phyloP scores from a whole-genome alignment of 352 stramenopile genomes.

The Pythium pyrilobum region DNA sequence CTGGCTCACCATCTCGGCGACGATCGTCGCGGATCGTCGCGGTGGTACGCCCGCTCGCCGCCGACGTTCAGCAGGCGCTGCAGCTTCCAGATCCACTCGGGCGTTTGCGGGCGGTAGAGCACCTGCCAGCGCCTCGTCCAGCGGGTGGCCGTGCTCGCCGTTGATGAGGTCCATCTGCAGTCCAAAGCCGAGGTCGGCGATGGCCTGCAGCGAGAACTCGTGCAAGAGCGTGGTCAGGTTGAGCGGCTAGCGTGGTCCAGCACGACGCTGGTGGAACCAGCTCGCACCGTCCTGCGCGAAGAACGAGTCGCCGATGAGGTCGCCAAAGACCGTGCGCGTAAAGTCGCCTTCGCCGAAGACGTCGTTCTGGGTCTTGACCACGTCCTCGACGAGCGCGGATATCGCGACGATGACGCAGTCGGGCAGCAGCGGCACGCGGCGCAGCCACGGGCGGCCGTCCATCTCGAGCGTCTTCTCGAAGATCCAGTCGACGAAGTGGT shows the following conservation, averaged over 20 bases:
- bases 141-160: background rate
- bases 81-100: constrained; percentile 15
- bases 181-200: constrained; percentile 24
- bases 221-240: constrained; percentile 14
- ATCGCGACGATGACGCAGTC: constrained; percentile 16
- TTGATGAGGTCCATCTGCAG: constrained; percentile 14
- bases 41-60: constrained; percentile 6
- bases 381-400: constrained; percentile 14
- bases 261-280: constrained; percentile 17
- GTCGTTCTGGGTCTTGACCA: constrained; percentile 13
- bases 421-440: background rate
- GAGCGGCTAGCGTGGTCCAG: background rate
- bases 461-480: constrained; percentile 8
- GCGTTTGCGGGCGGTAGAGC: constrained; percentile 4
- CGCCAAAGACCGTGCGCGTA: constrained; percentile 2
- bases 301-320: constrained; percentile 17
- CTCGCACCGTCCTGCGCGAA: constrained; percentile 13
- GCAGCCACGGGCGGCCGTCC: constrained; percentile 9
- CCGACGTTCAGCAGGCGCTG: constrained; percentile 10
- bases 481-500: constrained; percentile 15
- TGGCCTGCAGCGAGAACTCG: constrained; percentile 20
- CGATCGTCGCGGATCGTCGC: constrained; percentile 7
- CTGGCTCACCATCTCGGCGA: constrained; percentile 11
- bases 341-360: constrained; percentile 11
- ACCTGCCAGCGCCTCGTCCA: constrained; percentile 11